Conservation (phyloP, 805 yeast species). For the Ogataea henricii region DNA sequence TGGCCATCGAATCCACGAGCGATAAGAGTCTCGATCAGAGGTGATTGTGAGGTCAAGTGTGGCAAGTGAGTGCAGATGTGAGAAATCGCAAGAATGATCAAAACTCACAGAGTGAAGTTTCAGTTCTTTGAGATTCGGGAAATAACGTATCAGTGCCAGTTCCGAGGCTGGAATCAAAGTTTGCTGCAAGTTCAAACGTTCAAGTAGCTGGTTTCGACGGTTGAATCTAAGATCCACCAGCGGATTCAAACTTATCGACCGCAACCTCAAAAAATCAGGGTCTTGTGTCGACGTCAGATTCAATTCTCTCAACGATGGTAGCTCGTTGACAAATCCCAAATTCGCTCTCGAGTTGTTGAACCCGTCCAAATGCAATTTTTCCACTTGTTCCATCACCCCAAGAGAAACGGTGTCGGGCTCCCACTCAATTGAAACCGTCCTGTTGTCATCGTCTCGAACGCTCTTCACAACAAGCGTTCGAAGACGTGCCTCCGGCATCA, state of each 20-base stretch:
- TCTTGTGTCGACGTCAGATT: conserved; percentile 11
- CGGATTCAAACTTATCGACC: background rate
- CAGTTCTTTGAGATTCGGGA: background rate
- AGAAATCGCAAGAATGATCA: background rate
- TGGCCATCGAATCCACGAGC: conserved; percentile 11
- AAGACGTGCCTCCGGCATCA: conserved; percentile 3
- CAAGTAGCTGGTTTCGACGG: background rate
- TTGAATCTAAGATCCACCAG: background rate
- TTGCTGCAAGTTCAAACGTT: background rate
- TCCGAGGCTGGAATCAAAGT: background rate
- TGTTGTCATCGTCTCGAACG: conserved; percentile 14
- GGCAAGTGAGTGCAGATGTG: background rate
- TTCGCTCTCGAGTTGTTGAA: conserved; percentile 7
- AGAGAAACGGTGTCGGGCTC: conserved; percentile 10
- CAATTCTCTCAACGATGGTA: conserved; percentile 6
- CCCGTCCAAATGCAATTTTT: conserved; percentile 8
- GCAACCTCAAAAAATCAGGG: conserved; percentile 11
- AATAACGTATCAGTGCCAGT: background rate
- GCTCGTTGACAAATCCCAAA: conserved; percentile 9
- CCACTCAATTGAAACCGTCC: conserved; percentile 14
- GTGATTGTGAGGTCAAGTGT: conserved; percentile 8
- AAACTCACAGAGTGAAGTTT: background rate
- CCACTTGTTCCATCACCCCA: conserved; percentile 1
- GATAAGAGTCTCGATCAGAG: conserved; percentile 6
- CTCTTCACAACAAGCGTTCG: conserved; percentile 6